Base-by-base conservation (phyloP, 2,329 filamentous ascomycete genomes). In the Magnaporthales sp. region DNA sequence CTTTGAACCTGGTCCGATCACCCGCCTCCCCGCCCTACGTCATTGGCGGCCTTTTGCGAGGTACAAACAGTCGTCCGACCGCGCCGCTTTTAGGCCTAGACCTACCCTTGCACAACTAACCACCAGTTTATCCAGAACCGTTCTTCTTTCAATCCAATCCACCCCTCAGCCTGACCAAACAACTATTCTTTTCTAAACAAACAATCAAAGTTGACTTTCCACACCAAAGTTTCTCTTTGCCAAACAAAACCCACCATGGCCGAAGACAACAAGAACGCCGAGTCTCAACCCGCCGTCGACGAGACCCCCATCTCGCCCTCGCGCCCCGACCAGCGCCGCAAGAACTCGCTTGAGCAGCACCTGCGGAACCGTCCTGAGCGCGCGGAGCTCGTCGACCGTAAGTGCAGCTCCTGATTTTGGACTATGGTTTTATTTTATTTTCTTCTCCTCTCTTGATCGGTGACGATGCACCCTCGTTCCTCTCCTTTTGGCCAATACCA, bases 311-410 rank as follows among this genome's bases (percentile, higher is more conserved):
- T 90, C 77, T 84, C 81, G 58, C 84, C 84, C 68, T 80, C 81
- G 70, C 81, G 81, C 60, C 79, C 83, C 65, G 71, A 75, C 65
- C 74, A 78, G 27, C 79, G 75, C 58, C 83, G 86, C 72, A 86
- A 85, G 75, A 88, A 91, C 80, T 92, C 89, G 4, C 83, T 93
- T 13, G 89, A 91, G 77, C 87, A 88, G 72, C 87, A 91, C 73
- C 82, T 92, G 66, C 85, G 88, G 75, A 86, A 88, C 72, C 90
- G 92, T 56, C 90, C 90, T 27, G 86, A 92, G 26, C 88, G 91
- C 67, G 86, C 92, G 46, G 87, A 92, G 73, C 83, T 97, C 26
- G 81, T 97, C 69, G 90, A 95, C 75, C 90, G 91, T 93, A 81
- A 69, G 86, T n/a, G 15, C 9, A 24, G 3, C 11, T 24, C 65